These are phyloP conservation scores for Nakaseomyces glabratus DNA, from an alignment of 1,139 yeast species.

Conservation along the genomic window DNA sequence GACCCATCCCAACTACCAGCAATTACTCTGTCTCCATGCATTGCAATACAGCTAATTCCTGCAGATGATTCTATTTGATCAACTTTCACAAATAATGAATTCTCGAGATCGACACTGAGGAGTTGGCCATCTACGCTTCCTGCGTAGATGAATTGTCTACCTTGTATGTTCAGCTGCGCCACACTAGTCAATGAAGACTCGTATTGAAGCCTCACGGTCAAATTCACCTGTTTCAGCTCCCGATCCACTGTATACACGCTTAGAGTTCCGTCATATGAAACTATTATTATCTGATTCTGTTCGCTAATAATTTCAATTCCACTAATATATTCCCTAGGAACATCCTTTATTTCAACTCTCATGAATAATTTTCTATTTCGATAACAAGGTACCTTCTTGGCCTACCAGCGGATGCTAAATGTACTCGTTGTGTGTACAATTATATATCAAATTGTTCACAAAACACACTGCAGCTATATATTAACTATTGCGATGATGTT, in stretches of 20 bases:
- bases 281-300: constrained; percentile 16
- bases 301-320: constrained; percentile 15
- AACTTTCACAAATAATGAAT: constrained; percentile 13
- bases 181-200: constrained; percentile 1
- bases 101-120: constrained; percentile 18
- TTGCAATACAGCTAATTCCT: constrained; percentile 18
- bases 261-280: constrained; percentile 29
- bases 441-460: not conserved
- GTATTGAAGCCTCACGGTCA: constrained; percentile 15
- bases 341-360: constrained; percentile 11
- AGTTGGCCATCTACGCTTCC: constrained; percentile 29
- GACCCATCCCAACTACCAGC: constrained; percentile 30
- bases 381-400: no score
- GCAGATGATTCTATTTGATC: constrained; percentile 10
- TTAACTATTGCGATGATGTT: no score
- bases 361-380: no score
- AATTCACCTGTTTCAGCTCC: constrained; percentile 7
- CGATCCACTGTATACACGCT: constrained; percentile 16
- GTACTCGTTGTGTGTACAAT: not conserved
- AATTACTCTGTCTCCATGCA: constrained; percentile 11
- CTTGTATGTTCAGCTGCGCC: not conserved
- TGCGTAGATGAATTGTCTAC: constrained; percentile 15
- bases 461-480: no score
- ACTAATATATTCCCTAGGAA: constrained; percentile 25
- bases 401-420: no score